Conservation (phyloP, 129 eudicot genomes). For the Gnaphalium uliginosum region DNA sequence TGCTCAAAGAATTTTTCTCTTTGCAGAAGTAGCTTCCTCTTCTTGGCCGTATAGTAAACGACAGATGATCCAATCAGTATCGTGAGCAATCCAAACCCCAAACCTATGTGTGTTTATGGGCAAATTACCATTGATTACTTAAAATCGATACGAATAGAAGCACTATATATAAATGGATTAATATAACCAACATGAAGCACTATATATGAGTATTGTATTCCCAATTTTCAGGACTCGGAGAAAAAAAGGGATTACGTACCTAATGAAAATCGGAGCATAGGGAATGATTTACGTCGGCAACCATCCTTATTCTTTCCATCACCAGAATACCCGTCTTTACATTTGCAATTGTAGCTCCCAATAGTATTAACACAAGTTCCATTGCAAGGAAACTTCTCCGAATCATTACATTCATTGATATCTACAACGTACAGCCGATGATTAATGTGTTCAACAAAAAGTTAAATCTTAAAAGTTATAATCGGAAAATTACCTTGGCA, state of each 20-base stretch:
- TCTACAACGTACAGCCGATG: slow-evolving; percentile 16
- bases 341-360: slow-evolving; percentile 43
- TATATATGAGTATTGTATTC: no score
- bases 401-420: slow-evolving; percentile 38
- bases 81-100: neutral
- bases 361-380: slow-evolving; percentile 33
- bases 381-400: slow-evolving; percentile 21
- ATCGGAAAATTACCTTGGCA: no score
- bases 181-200: no score
- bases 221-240: no score
- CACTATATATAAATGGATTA: no score
- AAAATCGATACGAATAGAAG: no score
- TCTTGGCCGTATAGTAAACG: neutral
- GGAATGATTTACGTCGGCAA: slow-evolving; percentile 7
- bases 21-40: neutral
- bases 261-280: neutral
- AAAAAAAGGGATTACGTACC: neutral
- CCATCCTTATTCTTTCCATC: slow-evolving; percentile 20
- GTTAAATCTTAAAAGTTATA: no score
- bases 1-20: neutral
- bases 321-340: slow-evolving; percentile 29
- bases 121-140: neutral
- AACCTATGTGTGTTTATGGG: neutral
- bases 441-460: neutral
- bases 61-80: no score